phyloP scores from a whole-genome alignment of 1,139 yeast species.

The Magnusiomyces sp. region DNA sequence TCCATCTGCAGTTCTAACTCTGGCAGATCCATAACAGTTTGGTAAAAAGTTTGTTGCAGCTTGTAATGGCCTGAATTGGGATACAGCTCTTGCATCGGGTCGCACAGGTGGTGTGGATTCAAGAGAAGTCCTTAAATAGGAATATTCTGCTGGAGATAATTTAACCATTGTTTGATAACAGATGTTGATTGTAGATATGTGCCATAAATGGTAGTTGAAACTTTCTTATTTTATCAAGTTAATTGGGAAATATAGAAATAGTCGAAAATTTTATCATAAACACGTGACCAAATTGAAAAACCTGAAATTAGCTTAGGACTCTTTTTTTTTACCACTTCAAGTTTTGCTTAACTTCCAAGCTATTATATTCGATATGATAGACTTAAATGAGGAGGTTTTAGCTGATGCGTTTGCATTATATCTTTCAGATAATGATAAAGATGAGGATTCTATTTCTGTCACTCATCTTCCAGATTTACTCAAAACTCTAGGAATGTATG shows the following conservation, averaged over 20 bases:
- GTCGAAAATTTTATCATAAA: background rate
- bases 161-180: background rate
- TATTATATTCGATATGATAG: background rate
- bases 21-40: slow-evolving; percentile 83
- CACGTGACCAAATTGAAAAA: background rate
- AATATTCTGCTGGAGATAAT: slow-evolving; percentile 78
- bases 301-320: background rate
- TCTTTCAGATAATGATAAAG: background rate
- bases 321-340: too few relatives aligned
- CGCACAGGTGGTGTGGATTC: slow-evolving; percentile 54
- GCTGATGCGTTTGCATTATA: background rate
- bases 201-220: background rate
- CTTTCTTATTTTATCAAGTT: background rate
- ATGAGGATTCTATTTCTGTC: background rate
- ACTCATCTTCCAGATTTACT: slow-evolving; percentile 19
- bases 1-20: slow-evolving; percentile 80
- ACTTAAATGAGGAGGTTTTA: background rate
- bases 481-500: slow-evolving; percentile 20
- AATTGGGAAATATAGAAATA: background rate
- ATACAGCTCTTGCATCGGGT: slow-evolving; percentile 68
- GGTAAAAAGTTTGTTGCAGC: slow-evolving; percentile 76
- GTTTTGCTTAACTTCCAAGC: too few relatives aligned
- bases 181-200: too few relatives aligned
- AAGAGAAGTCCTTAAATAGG: slow-evolving; percentile 69
- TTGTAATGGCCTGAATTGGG: slow-evolving; percentile 79